Percentiles rank a stretch among this genome's conserved stretches.
Conservation (phyloP, 192 early-diverging fungal genomes). For the Mortierella claussenii region DNA sequence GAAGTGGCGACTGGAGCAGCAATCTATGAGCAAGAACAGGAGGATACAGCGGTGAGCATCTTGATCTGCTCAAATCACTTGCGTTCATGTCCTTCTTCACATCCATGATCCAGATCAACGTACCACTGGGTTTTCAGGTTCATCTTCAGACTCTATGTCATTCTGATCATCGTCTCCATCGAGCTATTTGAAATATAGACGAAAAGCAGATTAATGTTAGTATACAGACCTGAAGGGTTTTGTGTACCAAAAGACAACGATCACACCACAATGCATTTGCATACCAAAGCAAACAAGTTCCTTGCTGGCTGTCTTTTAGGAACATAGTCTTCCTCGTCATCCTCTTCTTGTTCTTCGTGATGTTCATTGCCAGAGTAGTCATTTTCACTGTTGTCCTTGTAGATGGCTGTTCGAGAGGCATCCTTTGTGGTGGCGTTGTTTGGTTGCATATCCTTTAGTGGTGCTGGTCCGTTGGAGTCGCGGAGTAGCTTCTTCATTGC, state of each 20-base stretch:
- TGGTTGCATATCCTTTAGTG: slow-evolving; percentile 22
- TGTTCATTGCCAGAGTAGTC: slow-evolving; percentile 1
- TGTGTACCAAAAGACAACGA: background rate
- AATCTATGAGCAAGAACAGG: slow-evolving; percentile 1
- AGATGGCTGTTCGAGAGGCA: too few species aligned
- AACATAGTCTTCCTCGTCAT: slow-evolving; percentile 45
- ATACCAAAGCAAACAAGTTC: slow-evolving; percentile 74
- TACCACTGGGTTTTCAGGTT: slow-evolving; percentile 23
- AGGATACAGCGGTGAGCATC: background rate
- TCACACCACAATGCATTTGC: background rate
- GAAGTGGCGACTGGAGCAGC: slow-evolving; percentile 7
- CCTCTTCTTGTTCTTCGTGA: slow-evolving; percentile 42
- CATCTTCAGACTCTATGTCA: slow-evolving; percentile 42
- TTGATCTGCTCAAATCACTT: too few species aligned
- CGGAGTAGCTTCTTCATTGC: slow-evolving; percentile 53
- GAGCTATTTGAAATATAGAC: slow-evolving; percentile 52
- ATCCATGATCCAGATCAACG: too few species aligned
- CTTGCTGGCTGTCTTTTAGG: slow-evolving; percentile 42
- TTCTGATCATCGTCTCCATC: slow-evolving; percentile 61
- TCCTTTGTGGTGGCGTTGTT: slow-evolving; percentile 5
- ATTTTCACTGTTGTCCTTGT: background rate
- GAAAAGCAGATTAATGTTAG: background rate
- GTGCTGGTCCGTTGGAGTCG: slow-evolving; percentile 31
- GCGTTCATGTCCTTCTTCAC: too few species aligned
- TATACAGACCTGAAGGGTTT: background rate